Conservation (phyloP, 768 basidiomycete genomes). For the Nidularia pulvinata region DNA sequence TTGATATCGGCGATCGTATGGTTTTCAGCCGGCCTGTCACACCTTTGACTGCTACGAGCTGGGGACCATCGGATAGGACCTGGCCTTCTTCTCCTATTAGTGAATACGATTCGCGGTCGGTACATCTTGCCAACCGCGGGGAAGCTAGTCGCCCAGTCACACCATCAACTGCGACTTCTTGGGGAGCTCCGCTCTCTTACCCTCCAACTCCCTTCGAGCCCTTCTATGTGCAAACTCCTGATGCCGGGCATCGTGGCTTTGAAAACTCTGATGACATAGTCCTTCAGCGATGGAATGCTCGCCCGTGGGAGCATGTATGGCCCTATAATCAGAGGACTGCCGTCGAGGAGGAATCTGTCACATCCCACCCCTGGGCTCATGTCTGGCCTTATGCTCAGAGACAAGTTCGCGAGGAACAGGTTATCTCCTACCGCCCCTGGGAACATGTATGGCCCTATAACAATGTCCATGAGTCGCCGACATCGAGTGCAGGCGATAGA, state of each 20-base stretch:
- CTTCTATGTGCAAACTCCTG: slow-evolving; percentile 35
- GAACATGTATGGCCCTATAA: slow-evolving; percentile 19
- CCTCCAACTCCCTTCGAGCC: slow-evolving; percentile 32
- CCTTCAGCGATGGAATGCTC: not conserved
- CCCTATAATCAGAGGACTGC: slow-evolving; percentile 19
- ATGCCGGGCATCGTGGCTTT: slow-evolving; percentile 32
- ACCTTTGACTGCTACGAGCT: slow-evolving; percentile 37
- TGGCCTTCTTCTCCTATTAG: slow-evolving; percentile 18
- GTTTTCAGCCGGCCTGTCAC: slow-evolving; percentile 42
- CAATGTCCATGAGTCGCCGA: not conserved
- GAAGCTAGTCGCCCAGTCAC: slow-evolving; percentile 35
- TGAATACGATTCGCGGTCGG: slow-evolving; percentile 21
- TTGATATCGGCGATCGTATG: slow-evolving; percentile 43
- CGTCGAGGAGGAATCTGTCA: not conserved
- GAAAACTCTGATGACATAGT: slow-evolving; percentile 10
- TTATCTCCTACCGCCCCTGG: slow-evolving; percentile 11
- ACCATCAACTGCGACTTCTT: slow-evolving; percentile 44
- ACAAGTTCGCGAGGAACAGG: not conserved
- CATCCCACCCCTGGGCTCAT: slow-evolving; percentile 18
- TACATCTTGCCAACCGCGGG: slow-evolving; percentile 36
- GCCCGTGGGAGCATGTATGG: slow-evolving; percentile 22
- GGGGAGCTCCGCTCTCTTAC: slow-evolving; percentile 47
- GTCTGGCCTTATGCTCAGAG: slow-evolving; percentile 27
- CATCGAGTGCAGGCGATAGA: too few species aligned
- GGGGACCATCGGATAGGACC: slow-evolving; percentile 19